Base-by-base conservation (phyloP, 352 stramenopile genomes). In the Phytophthora constricta region DNA sequence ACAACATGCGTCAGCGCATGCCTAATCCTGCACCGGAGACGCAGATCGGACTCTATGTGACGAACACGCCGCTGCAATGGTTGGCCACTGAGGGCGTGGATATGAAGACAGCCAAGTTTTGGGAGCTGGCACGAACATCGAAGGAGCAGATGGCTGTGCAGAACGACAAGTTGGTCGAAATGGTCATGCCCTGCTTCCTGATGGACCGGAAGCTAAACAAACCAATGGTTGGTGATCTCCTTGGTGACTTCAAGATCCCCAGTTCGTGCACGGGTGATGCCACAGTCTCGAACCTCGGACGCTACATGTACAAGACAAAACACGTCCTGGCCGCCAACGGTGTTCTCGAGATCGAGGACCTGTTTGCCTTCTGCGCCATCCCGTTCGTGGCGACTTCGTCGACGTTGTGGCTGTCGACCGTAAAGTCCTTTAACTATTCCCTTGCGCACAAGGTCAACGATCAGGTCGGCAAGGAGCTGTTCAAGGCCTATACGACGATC, bases 41-140 rank as follows among this genome's bases (percentile, higher is more conserved):
- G 2, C 63, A 77, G 11, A 75, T 91, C 14, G 83, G 83, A 17
- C 52, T 84, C 28, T 91, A 89, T 63, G 74, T 78, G 54, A 79
- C 72, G 2, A 70, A 74, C 4, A 63, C 66, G 1, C 77, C 74
- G 17, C 66, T 91, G 2, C 70, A 76, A 22, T 87, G 74, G 53
- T 75, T 82, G 2, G 69, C 65, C 7, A 77, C 72, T 27, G 62
- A 88, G 22, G 80, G 82, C 20, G 79, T 84, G 3, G 46, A 80
- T n/a, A 65, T 81, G 26, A 72, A 77, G 62, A 72, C 19, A 0
- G 64, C 43, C 7, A 70, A 75, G 56, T 91, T 91, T 63, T 91
- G 80, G 82, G 76, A 88, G 16, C 17, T 88, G 9, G 80, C 78
- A 22, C 76, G 80, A 4, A 62, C 23, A 2, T 61, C 68, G 14